Conservation (phyloP, 352 stramenopile genomes). For the Phytopythium oedochilum region DNA sequence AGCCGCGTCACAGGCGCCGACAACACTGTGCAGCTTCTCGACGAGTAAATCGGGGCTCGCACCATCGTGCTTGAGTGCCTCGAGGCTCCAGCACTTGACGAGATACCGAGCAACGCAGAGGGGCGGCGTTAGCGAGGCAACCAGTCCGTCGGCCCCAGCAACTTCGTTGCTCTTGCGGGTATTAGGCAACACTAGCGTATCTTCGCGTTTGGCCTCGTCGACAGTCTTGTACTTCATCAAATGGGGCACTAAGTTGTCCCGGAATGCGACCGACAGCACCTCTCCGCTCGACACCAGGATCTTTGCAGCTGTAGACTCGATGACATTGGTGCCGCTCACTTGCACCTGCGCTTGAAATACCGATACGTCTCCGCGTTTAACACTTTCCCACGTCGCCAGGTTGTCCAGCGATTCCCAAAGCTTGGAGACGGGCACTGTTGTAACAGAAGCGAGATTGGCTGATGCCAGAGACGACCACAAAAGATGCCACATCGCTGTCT, state of each 20-base stretch:
- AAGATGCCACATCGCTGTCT: neutral
- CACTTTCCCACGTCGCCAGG: constrained; percentile 6
- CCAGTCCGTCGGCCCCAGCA: neutral
- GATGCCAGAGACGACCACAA: neutral
- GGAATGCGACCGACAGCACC: constrained; percentile 11
- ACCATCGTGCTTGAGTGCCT: constrained; percentile 4
- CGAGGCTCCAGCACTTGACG: constrained; percentile 24
- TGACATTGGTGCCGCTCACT: constrained; percentile 14
- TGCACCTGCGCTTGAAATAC: neutral
- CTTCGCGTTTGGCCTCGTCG: neutral
- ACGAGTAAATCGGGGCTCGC: constrained; percentile 9
- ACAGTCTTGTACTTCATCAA: constrained; percentile 19
- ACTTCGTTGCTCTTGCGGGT: constrained; percentile 4
- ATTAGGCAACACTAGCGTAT: constrained; percentile 10
- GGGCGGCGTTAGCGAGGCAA: constrained; percentile 9
- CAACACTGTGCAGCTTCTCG: constrained; percentile 18
- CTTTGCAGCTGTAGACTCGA: constrained; percentile 19
- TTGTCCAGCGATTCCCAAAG: neutral
- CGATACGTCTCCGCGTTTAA: neutral
- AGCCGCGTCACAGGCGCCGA: constrained; percentile 18
- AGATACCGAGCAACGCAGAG: constrained; percentile 26
- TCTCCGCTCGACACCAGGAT: constrained; percentile 25
- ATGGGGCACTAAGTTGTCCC: constrained; percentile 14
- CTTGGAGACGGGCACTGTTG: neutral
- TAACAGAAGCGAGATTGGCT: neutral